A percentile compares a stretch with the other conserved stretches of the same genome.
Conservation (phyloP, 2,329 filamentous ascomycete species). For the Cercospora nicotianae region DNA sequence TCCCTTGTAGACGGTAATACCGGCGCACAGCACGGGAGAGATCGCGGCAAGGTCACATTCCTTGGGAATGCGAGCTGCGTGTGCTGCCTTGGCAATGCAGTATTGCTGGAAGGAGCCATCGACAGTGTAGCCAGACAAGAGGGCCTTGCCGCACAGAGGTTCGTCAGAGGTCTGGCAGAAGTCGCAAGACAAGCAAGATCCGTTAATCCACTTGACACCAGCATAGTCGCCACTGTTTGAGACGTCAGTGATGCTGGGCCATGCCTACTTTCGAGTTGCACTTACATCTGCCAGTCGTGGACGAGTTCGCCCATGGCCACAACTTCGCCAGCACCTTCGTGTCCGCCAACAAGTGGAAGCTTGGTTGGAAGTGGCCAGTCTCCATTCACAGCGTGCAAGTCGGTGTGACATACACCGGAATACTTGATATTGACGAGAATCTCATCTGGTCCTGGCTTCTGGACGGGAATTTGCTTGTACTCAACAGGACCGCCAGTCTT, state of each 20-base stretch:
- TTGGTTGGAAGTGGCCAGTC: constrained; percentile 87
- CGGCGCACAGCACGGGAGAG: constrained; percentile 75
- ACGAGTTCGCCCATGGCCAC: constrained; percentile 78
- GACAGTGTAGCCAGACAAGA: constrained; percentile 86
- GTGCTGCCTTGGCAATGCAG: constrained; percentile 79
- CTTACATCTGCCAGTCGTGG: constrained; percentile 66
- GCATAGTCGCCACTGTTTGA: constrained; percentile 66
- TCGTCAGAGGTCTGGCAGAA: constrained; percentile 83
- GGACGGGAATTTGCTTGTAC: constrained; percentile 81
- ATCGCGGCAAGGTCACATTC: constrained; percentile 73
- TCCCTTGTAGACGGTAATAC: constrained; percentile 85
- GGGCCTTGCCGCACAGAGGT: constrained; percentile 73
- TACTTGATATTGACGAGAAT: constrained; percentile 90
- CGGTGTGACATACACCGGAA: constrained; percentile 88
- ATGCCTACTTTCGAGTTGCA: neutral
- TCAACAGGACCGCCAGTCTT: constrained; percentile 68
- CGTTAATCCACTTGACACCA: constrained; percentile 90
- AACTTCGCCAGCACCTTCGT: constrained; percentile 76
- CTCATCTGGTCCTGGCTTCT: constrained; percentile 80
- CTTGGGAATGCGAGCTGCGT: constrained; percentile 80
- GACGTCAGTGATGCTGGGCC: constrained; percentile 2
- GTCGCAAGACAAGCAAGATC: constrained; percentile 76
- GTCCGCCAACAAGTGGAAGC: constrained; percentile 79
- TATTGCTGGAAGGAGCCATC: constrained; percentile 95
- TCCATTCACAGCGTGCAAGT: constrained; percentile 76